Conservation (phyloP, 345 rosid species). For the Sonneratia alba region DNA sequence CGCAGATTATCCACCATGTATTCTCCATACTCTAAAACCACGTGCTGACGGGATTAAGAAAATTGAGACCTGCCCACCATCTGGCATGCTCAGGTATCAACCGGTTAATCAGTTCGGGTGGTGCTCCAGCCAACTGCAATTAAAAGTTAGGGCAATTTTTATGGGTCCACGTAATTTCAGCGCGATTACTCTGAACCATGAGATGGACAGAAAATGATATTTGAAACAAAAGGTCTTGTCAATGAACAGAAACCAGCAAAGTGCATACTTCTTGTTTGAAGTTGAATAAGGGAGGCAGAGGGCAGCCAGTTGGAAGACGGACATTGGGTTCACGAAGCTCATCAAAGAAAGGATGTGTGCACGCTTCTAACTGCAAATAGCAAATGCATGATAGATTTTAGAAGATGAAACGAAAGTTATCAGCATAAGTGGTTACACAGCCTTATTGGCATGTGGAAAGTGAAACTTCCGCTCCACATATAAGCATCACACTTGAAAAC, state of each 20-base stretch:
- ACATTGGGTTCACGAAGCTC: constrained; percentile 71
- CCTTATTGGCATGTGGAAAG: background rate
- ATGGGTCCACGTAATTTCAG: background rate
- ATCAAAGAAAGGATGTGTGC: constrained; percentile 69
- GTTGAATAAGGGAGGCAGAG: constrained; percentile 70
- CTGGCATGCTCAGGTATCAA: constrained; percentile 65
- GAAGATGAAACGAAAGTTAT: background rate
- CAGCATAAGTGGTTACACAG: background rate
- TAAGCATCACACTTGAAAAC: too few species aligned
- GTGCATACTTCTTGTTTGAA: constrained; percentile 58
- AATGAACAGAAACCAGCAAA: background rate
- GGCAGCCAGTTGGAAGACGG: constrained; percentile 65
- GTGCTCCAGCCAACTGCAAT: constrained; percentile 50
- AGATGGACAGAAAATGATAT: background rate
- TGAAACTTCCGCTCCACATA: background rate
- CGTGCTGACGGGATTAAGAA: constrained; percentile 25
- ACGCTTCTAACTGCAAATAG: constrained; percentile 47
- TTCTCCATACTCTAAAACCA: constrained; percentile 11
- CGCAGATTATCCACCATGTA: background rate
- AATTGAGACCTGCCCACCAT: constrained; percentile 33
- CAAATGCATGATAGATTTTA: background rate
- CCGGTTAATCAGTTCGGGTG: constrained; percentile 61
- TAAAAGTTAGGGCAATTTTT: background rate
- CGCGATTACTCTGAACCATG: background rate
- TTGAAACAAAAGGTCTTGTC: too few species aligned